A percentile compares a stretch with the other conserved stretches of the same genome.
Evolutionary conservation across 257 asterid species (phyloP).

Genomic region (Perilla frutescens): DNA sequence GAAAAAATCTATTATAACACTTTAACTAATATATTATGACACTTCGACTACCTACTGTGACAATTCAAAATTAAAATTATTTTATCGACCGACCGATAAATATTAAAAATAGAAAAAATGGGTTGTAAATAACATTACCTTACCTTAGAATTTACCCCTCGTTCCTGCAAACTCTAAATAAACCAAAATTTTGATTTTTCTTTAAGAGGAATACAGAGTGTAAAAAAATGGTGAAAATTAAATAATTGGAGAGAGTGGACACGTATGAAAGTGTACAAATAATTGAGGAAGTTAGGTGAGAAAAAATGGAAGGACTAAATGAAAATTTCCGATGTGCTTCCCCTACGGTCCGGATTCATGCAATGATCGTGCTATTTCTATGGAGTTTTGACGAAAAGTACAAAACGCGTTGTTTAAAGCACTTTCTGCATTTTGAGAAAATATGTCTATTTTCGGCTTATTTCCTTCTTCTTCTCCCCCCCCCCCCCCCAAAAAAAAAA

Average conservation of each 20-base stretch:
- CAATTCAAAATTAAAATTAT: too few relatives aligned
- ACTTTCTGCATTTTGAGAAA: neutral
- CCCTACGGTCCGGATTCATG: slow-evolving; percentile 25
- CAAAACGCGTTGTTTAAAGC: slow-evolving; percentile 14
- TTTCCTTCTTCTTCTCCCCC: neutral
- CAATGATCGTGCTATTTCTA: slow-evolving; percentile 31
- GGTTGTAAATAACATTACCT: too few relatives aligned
- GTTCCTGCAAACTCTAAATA: neutral
- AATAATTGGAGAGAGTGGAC: neutral
- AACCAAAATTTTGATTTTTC: neutral
- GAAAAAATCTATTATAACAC: too few relatives aligned
- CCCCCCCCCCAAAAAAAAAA: too few relatives aligned
- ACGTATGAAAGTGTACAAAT: slow-evolving; percentile 1
- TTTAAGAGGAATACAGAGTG: neutral
- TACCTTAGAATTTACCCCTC: too few relatives aligned
- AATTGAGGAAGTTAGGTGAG: slow-evolving; percentile 31
- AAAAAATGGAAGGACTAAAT: slow-evolving; percentile 11
- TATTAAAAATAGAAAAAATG: too few relatives aligned
- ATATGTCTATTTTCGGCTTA: neutral
- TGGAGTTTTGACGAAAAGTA: slow-evolving; percentile 1
- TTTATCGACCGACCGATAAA: too few relatives aligned
- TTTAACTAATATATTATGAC: too few relatives aligned
- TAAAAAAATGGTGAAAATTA: neutral
- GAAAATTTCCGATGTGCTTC: neutral
- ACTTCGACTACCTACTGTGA: too few relatives aligned